Evolutionary conservation across 2,329 filamentous ascomycete genomes (phyloP), one percentile per base, ranked within the genome.

Genomic region (Fusarium odoratissimum): DNA sequence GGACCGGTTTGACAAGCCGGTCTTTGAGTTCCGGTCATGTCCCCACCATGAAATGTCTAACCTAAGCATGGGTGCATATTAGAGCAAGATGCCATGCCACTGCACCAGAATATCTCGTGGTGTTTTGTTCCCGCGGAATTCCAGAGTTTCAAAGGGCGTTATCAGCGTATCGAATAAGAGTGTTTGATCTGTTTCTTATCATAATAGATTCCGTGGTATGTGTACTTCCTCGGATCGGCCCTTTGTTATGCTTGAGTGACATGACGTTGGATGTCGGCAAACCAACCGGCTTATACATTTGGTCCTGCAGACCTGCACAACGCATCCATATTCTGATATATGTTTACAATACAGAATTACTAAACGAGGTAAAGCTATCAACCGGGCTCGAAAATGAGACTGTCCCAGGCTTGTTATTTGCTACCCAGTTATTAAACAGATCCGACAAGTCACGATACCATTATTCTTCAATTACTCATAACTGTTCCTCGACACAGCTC

Each of bases 1-100:
- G 62, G 64, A 67, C 63, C 63, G 62, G 64, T 61, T 67, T 67
- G 49, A 48, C 64, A 64, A 69, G 58, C 45, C 66, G 66, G 66
- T 54, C 58, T 69, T 69, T 59, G 65, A 69, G 25, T 69, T 69
- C 66, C 66, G 66, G 59, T n/a, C 52, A 33, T 17, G 42, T 69
- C 44, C 23, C 66, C 64, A 64, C 65, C 31, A 28, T 42, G 54
- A 54, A 54, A 42, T 58, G 44, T 45, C 35, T 21, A 51, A 33
- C 25, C 30, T 44, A 30, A 16, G 31, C 59, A 61, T 61, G 59
- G 59, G 49, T 61, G 49, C 40, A 45, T 45, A 17, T 60, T 33
- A 19, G 28, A 48, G 19, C 19, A 28, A 54, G 49, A 30, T 23
- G 30, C 41, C 42, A 58, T 55, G 40, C 40, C 30, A 57, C 40